Evolutionary conservation across 768 basidiomycete species (phyloP), one percentile per base, ranked within the genome.

Genomic region (Leccinum barrowsii): DNA sequence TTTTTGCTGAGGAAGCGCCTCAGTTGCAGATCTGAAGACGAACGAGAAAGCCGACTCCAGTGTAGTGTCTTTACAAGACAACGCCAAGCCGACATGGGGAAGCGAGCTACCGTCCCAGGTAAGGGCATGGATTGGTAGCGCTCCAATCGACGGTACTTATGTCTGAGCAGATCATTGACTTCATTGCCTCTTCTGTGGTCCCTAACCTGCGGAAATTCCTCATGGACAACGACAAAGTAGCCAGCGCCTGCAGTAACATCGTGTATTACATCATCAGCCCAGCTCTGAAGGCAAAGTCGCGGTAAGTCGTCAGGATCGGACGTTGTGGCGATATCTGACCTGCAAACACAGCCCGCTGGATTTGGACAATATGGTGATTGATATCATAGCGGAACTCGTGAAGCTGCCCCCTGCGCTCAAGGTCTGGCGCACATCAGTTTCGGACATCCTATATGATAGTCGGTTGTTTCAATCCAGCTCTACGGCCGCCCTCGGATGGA

Each of bases 241-340:
- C 84, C 11, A 79, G 83, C n/a, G 81, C 85, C 6, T 95, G 92
- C 71, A 88, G 79, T 56, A 93, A 90, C 65, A 85, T 98, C 46
- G 79, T 91, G 17, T 90, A 93, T 64, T 92, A 92, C 65, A 83
- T 96, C 46, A 79, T 96, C 32, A 83, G 80, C 42, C 92, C 95
- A 1, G 84, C 87, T 1, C 78, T 96, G 76, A 90, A 90, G 70
- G 84, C 85, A 26, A 89, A 87, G 67, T 73, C 85, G 35, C 87
- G 82, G 92, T 92, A 64, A 57, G 78, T 61, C 6, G 42, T 28
- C 37, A 40, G 56, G 56, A 17, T 15, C 32, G n/a, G 37, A 22
- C 34, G 22, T 26, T 11, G 15, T 12, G 17, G 13, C 26, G 15
- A 44, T 48, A 21, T 47, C 60, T 69, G 48, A 70, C 34, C 15